A percentile compares a stretch with the other conserved stretches of the same genome.
Evolutionary conservation across 805 yeast species (phyloP).

Genomic region (Saccharomycopsis fodiens): DNA sequence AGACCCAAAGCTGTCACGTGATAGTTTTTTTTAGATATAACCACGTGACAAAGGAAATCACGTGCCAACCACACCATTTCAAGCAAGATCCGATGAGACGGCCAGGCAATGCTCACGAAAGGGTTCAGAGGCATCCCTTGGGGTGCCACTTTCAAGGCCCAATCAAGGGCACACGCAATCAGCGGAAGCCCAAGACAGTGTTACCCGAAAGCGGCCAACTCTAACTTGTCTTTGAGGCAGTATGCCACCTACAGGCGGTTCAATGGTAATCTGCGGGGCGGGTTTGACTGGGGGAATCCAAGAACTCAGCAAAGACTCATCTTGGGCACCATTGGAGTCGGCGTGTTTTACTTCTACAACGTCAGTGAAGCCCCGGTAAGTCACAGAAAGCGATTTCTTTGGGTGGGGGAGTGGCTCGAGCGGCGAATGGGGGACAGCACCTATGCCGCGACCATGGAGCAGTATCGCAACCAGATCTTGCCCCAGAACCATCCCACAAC

Average conservation of each 20-base stretch:
- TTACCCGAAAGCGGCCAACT: no score
- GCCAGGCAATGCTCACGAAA: no score
- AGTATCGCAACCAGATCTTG: conserved; percentile 46
- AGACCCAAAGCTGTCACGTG: no score
- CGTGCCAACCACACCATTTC: no score
- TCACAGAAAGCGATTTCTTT: conserved; percentile 60
- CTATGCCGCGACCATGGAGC: conserved; percentile 50
- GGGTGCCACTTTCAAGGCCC: no score
- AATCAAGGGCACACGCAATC: no score
- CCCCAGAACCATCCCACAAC: conserved; percentile 60
- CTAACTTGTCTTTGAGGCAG: background rate
- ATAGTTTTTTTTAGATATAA: no score
- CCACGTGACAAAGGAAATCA: no score
- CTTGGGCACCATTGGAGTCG: conserved; percentile 2
- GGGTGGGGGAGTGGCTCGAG: conserved; percentile 64
- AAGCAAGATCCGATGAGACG: no score
- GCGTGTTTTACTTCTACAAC: conserved; percentile 23
- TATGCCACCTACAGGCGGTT: background rate
- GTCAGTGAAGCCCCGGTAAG: conserved; percentile 80
- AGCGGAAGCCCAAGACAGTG: no score
- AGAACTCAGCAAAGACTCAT: background rate
- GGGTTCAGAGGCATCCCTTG: no score
- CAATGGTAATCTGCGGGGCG: background rate
- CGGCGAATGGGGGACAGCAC: conserved; percentile 51
- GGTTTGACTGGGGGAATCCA: conserved; percentile 2